These are phyloP conservation scores for Gaeumannomyces tritici DNA, from an alignment of 2,329 filamentous ascomycete genomes.

Conservation along the genomic window DNA sequence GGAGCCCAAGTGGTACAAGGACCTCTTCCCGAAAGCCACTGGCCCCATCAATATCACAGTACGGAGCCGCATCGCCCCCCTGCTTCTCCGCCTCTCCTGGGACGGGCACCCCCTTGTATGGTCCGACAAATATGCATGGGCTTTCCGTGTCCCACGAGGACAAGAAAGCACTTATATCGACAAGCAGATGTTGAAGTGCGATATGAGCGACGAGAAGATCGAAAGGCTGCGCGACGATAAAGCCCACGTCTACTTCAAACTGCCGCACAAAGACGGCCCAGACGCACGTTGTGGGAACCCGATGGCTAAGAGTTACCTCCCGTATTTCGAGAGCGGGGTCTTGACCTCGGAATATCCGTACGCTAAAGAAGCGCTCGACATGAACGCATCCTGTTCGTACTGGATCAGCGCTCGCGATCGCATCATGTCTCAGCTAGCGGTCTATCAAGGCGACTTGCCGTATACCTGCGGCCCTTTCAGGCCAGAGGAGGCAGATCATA, in stretches of 20 bases:
- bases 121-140: slow-evolving; percentile 92
- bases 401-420: slow-evolving; percentile 95
- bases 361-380: slow-evolving; percentile 89
- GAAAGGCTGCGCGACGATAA: slow-evolving; percentile 55
- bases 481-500: not conserved
- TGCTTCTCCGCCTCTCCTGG: slow-evolving; percentile 79
- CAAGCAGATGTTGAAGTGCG: slow-evolving; percentile 64
- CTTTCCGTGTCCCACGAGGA: slow-evolving; percentile 62
- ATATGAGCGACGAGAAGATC: slow-evolving; percentile 68
- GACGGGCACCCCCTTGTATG: slow-evolving; percentile 82
- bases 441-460: slow-evolving; percentile 60
- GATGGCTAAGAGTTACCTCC: slow-evolving; percentile 80
- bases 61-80: slow-evolving; percentile 75
- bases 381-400: slow-evolving; percentile 98
- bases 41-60: slow-evolving; percentile 70
- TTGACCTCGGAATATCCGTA: slow-evolving; percentile 82
- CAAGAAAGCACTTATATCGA: slow-evolving; percentile 57
- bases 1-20: slow-evolving; percentile 94
- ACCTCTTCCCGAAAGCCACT: slow-evolving; percentile 64
- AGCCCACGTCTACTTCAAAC: slow-evolving; percentile 69
- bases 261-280: slow-evolving; percentile 93
- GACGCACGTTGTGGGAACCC: slow-evolving; percentile 76
- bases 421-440: slow-evolving; percentile 91
- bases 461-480: slow-evolving; percentile 13
- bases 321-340: slow-evolving; percentile 84